Base-by-base conservation (phyloP, 2,329 filamentous ascomycete genomes). In the Akanthomyces uredinophilus region DNA sequence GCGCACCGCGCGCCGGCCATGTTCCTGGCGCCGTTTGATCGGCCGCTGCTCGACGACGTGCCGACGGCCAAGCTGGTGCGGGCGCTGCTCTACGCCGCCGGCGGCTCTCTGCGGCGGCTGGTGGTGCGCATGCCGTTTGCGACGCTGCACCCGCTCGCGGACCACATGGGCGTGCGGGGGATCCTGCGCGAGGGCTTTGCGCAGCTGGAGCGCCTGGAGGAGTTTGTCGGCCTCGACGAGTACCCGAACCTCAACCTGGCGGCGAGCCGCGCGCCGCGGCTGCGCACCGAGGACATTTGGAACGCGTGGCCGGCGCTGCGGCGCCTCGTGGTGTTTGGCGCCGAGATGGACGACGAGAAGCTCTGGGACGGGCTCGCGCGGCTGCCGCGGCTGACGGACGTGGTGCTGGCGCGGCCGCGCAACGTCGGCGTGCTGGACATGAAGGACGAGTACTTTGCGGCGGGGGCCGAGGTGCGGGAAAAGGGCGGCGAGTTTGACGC, bases 51-150 rank as follows among this genome's bases (percentile, higher is more conserved):
- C 18, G 74, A 79, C 59, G 71, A 81, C 61, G 71, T 72, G 60
- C 72, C 73, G 5, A 75, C 73, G 22, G 77, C 78, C 0, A 66
- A 66, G 22, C 75, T 73, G 73, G 73, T 78, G 43, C 72, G 74
- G 6, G 74, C 78, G 49, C 71, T 83, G 1, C 73, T 83, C 54
- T 73, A 69, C 61, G 72, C 75, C 62, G 70, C 79, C 35, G 71
- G 71, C 54, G 66, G 68, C 22, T 75, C 75, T 7, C 72, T 84
- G 50, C 73, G 69, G 49, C 76, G 77, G 22, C 73, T 83, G 7
- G 72, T 82, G 52, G 74, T 83, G 47, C 73, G 80, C 62, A 80
- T 83, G 65, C 79, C 80, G 7, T 76, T 82, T 51, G 71, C 75
- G 24, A 78, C 71, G 58, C 69, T 81, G 18, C 73, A 77, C 32